Evolutionary conservation across 805 yeast genomes (phyloP).

Genomic region (Ogataea kodamae): DNA sequence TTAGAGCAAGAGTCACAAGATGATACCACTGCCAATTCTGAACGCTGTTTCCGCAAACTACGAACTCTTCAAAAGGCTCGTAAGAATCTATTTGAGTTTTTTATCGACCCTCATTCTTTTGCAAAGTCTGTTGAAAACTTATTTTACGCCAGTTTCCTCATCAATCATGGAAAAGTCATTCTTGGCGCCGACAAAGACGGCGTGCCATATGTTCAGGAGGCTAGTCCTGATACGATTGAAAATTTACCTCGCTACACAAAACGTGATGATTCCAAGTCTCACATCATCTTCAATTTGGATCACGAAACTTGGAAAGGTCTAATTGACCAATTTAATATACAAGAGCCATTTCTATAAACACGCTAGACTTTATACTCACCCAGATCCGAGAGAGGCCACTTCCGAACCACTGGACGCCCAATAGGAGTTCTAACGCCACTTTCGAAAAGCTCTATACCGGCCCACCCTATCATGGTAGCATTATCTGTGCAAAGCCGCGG

Average conservation of each 20-base stretch:
- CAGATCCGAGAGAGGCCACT: slow-evolving; percentile 75
- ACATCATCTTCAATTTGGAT: slow-evolving; percentile 72
- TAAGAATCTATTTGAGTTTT: slow-evolving; percentile 60
- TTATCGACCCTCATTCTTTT: slow-evolving; percentile 74
- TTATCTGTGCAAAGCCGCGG: slow-evolving; percentile 83
- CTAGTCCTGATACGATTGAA: slow-evolving; percentile 22
- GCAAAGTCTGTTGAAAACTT: slow-evolving; percentile 79
- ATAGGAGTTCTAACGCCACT: slow-evolving; percentile 47
- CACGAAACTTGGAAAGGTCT: slow-evolving; percentile 60
- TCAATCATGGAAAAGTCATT: slow-evolving; percentile 64
- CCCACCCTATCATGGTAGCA: slow-evolving; percentile 97
- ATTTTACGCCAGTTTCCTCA: slow-evolving; percentile 76
- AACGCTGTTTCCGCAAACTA: slow-evolving; percentile 40
- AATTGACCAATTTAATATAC: slow-evolving; percentile 52
- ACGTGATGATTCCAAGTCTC: slow-evolving; percentile 39
- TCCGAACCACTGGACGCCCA: slow-evolving; percentile 60
- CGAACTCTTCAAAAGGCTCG: slow-evolving; percentile 34
- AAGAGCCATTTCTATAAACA: slow-evolving; percentile 40
- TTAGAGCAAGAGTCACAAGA: slow-evolving; percentile 47
- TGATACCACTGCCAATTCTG: slow-evolving; percentile 61
- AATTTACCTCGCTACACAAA: slow-evolving; percentile 18
- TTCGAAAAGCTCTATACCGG: slow-evolving; percentile 87
- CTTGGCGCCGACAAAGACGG: slow-evolving; percentile 51
- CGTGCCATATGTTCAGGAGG: slow-evolving; percentile 31
- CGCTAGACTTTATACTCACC: slow-evolving; percentile 19